Evolutionary conservation across 352 stramenopile species (phyloP), one percentile per base, ranked within the genome.

Genomic region (Phytopythium ostracodes): DNA sequence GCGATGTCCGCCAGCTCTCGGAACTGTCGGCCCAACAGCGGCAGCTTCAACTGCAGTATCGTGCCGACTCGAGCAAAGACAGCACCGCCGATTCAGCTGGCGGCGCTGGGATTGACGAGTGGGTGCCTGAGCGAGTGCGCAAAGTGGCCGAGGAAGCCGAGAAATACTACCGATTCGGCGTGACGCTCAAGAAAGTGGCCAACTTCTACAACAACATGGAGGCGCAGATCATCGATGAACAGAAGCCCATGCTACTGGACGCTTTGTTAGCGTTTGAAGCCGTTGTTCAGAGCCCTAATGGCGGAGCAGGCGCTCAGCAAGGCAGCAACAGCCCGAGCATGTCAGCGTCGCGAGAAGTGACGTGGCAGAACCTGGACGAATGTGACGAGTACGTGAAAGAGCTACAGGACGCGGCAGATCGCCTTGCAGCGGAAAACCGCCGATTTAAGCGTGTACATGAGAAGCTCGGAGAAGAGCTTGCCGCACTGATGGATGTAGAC

Each of bases 201-300:
- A 98, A 97, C 60, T 98, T 98, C 66, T 98, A 98, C 85, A 98
- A 98, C 79, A 97, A 87, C 60, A 96, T 98, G 65, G 92, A 96
- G 29, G 84, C 81, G 10, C 83, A 98, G 59, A 98, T 98, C 67
- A 97, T 98, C 29, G 79, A 93, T 12, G 84, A 92, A 57, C 94
- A 98, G 76, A 98, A 97, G 61, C 86, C 92, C 3, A 97, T 98
- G 89, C 78, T 98, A 20, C 70, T 98, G 4, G 89, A 98, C 51
- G 90, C 89, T 18, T 78, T 98, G 0, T 61, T 98, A 15, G 81
- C 87, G 1, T 98, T 98, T 56, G 94, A 98, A 67, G 81, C 91
- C 6, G 79, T 80, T 0, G 86, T 95, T 1, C 76, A 93, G 42
- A 73, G 80, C 0, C 79, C 83, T 10, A 60, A 35, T 9, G 40